phyloP scores from a whole-genome alignment of 345 rosid genomes.

The Eutrema japonicum region DNA sequence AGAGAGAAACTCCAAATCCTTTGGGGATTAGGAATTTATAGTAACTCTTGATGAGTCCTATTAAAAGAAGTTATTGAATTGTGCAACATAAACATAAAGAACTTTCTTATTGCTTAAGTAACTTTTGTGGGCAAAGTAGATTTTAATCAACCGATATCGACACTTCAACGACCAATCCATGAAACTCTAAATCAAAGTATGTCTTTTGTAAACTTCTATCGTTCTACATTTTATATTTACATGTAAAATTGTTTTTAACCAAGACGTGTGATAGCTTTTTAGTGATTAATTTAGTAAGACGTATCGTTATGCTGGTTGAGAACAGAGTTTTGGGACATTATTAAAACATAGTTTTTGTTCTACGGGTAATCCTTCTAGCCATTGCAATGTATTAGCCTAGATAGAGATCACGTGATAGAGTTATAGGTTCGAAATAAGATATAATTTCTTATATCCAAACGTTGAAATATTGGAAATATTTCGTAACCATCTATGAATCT shows the following conservation, averaged over 20 bases:
- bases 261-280: not conserved
- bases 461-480: not conserved
- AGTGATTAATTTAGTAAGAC: not conserved
- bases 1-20: constrained; percentile 5
- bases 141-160: constrained; percentile 25
- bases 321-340: not conserved
- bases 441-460: not conserved
- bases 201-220: not conserved
- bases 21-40: constrained; percentile 11
- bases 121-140: constrained; percentile 4
- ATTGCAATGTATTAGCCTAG: not conserved
- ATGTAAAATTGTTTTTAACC: constrained; percentile 1
- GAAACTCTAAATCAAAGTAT: constrained; percentile 16
- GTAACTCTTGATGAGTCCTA: not conserved
- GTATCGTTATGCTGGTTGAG: not conserved
- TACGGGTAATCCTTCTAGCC: not conserved
- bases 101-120: constrained; percentile 9
- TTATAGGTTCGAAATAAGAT: not conserved
- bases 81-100: not conserved
- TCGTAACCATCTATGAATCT: not conserved
- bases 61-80: constrained; percentile 1
- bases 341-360: not conserved
- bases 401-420: not conserved
- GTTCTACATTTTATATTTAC: not conserved
- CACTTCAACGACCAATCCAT: constrained; percentile 10